Percentiles rank a stretch among this genome's conserved stretches.
Evolutionary conservation across 176 grass and related monocot species (phyloP).

Genomic region (Pontederia crassipes): DNA sequence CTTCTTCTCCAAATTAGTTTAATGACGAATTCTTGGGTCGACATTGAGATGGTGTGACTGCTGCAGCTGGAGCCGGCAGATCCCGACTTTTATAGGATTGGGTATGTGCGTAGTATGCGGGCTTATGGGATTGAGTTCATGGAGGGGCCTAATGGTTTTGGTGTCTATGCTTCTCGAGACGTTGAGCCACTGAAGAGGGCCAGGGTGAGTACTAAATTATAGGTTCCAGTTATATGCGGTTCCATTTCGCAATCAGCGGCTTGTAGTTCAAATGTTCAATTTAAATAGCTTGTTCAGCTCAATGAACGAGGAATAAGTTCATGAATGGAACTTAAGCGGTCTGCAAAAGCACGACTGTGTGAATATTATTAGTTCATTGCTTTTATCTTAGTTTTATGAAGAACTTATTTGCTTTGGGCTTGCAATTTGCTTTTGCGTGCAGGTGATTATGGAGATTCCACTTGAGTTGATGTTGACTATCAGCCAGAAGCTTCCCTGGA

Average conservation of each 20-base stretch:
- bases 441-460: conserved; percentile 98
- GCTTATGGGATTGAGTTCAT: conserved; percentile 82
- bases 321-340: too few relatives aligned
- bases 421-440: conserved; percentile 13
- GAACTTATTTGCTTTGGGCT: neutral
- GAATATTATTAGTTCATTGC: neutral
- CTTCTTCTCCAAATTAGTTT: neutral
- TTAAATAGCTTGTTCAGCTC: neutral
- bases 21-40: neutral
- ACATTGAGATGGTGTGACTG: neutral
- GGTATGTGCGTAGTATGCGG: conserved; percentile 67
- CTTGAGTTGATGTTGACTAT: conserved; percentile 86
- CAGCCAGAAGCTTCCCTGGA: conserved; percentile 81
- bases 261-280: neutral
- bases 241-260: neutral
- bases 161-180: conserved; percentile 75
- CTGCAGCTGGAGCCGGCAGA: conserved; percentile 69
- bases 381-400: neutral
- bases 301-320: too few relatives aligned
- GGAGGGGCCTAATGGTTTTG: conserved; percentile 80
- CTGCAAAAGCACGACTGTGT: too few relatives aligned
- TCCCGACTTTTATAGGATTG: conserved; percentile 89
- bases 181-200: conserved; percentile 65
- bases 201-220: conserved; percentile 37
- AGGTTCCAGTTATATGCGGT: neutral